phyloP scores from a whole-genome alignment of 495 filamentous ascomycete species.

The Annulohypoxylon nitens region DNA sequence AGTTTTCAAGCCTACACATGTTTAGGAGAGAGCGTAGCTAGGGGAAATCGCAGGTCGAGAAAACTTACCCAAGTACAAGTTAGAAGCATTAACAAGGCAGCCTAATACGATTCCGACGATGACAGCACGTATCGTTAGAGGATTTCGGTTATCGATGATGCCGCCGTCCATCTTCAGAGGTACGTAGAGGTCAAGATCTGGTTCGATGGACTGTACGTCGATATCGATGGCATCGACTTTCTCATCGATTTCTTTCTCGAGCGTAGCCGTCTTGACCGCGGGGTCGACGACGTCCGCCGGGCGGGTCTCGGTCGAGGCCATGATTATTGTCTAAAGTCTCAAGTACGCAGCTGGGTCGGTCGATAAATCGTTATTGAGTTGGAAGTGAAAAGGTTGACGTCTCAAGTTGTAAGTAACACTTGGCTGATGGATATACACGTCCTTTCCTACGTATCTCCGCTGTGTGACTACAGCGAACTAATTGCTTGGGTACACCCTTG shows the following conservation, averaged over 20 bases:
- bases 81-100: constrained; percentile 72
- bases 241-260: constrained; percentile 37
- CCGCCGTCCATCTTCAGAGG: constrained; percentile 62
- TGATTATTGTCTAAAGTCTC: constrained; percentile 13
- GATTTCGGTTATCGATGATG: constrained; percentile 60
- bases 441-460: background rate
- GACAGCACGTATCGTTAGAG: constrained; percentile 70
- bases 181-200: constrained; percentile 61
- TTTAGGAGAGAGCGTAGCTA: constrained; percentile 41
- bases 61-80: constrained; percentile 71
- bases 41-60: background rate
- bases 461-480: background rate
- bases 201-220: constrained; percentile 48
- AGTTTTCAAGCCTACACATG: constrained; percentile 68
- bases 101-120: constrained; percentile 69
- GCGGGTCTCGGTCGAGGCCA: constrained; percentile 45
- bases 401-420: background rate
- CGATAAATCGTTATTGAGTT: background rate
- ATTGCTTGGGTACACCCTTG: background rate
- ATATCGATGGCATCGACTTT: constrained; percentile 41
- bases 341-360: background rate
- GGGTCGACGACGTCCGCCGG: constrained; percentile 40
- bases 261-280: constrained; percentile 22
- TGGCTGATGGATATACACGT: background rate
- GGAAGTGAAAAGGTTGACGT: background rate